Evolutionary conservation across 441 rosid species (phyloP), one percentile per base, ranked within the genome.

Genomic region (Bocquillonia castaneifolia): DNA sequence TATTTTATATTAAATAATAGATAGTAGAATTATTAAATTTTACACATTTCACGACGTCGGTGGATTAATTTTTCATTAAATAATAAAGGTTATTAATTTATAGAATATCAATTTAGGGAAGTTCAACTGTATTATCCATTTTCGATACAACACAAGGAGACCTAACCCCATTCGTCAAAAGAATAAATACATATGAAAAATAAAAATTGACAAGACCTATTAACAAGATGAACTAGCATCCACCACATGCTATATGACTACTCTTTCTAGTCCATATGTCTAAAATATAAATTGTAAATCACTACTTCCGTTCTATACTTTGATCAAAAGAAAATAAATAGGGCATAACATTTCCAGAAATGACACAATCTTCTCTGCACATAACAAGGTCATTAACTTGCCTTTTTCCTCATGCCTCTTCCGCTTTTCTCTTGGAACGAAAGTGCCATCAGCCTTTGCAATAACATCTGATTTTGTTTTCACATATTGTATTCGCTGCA

Each of bases 391-490:
- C 45, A 28, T 5, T 6, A 28, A 67, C 39, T 47, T 68, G 90
- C 97, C 97, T 85, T 87, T 92, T 67, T 94, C 99, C 44, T 91
- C 98, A 0, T 86, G 94, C 77, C 88, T 85, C 87, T 90, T 94
- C 57, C 96, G 68, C 66, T 92, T 92, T 82, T 94, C 98, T 42
- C 94, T 87, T 34, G 96, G 98, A 75, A 88, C 97, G 83, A 90
- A 94, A 2, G 94, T 88, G 57, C 99, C 99, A 81, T 94, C 98
- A 14, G 96, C 97, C 81, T 90, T 94, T 51, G 98, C 86, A 64
- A 94, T 71, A 69, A 91, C 76, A 79, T 94, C 99, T 42, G 98
- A 92, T 78, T 94, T 94, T 2, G 96, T 81, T 80, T 92, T 92
- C 23, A 97, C 98, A 79, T 74, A 92, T 71, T 87, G 93, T 75